Conservation (phyloP, 2,329 filamentous ascomycete species). For the Dissoconium aciculare region DNA sequence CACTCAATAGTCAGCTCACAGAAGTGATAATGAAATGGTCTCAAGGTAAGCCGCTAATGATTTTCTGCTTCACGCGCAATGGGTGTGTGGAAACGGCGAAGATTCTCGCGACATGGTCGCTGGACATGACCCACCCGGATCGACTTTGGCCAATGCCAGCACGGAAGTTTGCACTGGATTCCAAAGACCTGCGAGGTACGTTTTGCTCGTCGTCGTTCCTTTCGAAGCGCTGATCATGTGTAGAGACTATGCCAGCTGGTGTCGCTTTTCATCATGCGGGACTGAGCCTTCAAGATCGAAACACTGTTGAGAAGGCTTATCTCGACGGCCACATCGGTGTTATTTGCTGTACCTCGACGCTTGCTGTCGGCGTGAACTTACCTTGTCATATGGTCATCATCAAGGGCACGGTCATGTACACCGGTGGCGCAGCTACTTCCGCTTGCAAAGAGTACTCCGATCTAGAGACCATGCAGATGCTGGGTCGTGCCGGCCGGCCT, state of each 20-base stretch:
- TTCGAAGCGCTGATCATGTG: constrained; percentile 11
- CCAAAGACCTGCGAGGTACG: constrained; percentile 45
- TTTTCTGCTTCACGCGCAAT: constrained; percentile 68
- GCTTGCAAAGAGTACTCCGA: constrained; percentile 55
- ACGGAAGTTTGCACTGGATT: constrained; percentile 37
- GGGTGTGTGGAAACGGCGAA: constrained; percentile 55
- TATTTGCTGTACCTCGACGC: constrained; percentile 75
- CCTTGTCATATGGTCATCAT: constrained; percentile 51
- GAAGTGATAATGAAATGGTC: constrained; percentile 53
- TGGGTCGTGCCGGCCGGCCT: constrained; percentile 67
- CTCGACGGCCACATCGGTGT: constrained; percentile 57
- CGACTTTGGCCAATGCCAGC: constrained; percentile 51
- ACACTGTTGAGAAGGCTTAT: constrained; percentile 52
- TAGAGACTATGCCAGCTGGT: constrained; percentile 38
- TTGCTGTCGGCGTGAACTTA: constrained; percentile 71
- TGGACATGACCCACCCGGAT: constrained; percentile 30
- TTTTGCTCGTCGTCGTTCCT: not conserved
- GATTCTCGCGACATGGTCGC: constrained; percentile 52
- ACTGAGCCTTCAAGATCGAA: constrained; percentile 48
- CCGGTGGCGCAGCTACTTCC: constrained; percentile 27
- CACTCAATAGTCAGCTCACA: constrained; percentile 50
- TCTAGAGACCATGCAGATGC: constrained; percentile 80
- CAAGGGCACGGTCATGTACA: constrained; percentile 60
- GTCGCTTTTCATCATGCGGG: constrained; percentile 77
- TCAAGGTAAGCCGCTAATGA: constrained; percentile 58